Evolutionary conservation across 768 basidiomycete genomes (phyloP).

Genomic region (Cyathus striatus): DNA sequence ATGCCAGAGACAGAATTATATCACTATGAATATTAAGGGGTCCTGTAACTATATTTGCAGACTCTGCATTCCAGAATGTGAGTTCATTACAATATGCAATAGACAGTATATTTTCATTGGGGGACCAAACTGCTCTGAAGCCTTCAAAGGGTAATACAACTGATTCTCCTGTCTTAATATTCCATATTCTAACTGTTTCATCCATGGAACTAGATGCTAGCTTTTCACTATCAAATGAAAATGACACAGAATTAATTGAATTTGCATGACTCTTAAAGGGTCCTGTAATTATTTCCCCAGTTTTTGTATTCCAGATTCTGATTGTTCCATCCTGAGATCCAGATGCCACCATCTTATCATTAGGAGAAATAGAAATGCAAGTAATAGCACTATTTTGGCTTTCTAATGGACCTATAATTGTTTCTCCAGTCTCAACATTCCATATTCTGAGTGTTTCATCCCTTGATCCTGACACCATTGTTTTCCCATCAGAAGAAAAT

Average conservation of each 20-base stretch:
- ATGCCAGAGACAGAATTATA: not conserved
- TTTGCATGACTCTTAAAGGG: not conserved
- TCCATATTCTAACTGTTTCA: not conserved
- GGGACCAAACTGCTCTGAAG: not conserved
- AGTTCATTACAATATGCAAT: not conserved
- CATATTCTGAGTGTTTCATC: constrained; percentile 2
- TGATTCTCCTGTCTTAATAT: not conserved
- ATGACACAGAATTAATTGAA: not conserved
- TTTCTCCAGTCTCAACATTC: not conserved
- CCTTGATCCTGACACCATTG: not conserved
- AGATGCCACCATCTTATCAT: constrained; percentile 4
- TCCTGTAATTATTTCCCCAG: not conserved
- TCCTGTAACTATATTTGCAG: not conserved
- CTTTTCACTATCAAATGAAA: not conserved
- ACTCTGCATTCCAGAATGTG: not conserved
- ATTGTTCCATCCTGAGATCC: constrained; percentile 1
- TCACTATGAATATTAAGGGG: not conserved
- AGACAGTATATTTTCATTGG: not conserved
- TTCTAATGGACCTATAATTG: not conserved
- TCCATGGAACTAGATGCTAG: not conserved
- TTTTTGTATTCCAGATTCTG: constrained; percentile 2
- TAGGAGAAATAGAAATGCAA: not conserved
- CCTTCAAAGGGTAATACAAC: not conserved
- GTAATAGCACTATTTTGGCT: not conserved
- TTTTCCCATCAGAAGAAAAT: not conserved